Base-by-base conservation (phyloP, 345 rosid genomes). In the Lepidium sativum region DNA sequence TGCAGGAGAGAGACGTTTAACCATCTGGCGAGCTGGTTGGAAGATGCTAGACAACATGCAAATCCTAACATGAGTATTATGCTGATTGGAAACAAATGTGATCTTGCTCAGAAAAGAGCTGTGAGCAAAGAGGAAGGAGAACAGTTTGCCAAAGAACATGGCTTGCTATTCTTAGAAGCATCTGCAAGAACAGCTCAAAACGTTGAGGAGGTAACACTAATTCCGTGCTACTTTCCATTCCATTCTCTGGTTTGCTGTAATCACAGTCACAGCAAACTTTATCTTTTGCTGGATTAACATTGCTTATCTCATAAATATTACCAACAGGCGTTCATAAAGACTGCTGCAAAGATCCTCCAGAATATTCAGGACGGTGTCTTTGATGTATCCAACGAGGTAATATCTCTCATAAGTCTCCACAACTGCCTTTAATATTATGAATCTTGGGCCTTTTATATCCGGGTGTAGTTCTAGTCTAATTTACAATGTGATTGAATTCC, bases 101-200 rank as follows among this genome's bases (percentile, higher is more conserved):
- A 92, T 81, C 98, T 92, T 73, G 78, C 92, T 53, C 91, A 85
- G 54, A 73, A 87, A 50, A 87, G 98, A 72, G 97, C 97, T 71
- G 97, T 92, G 50, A 85, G 87, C 88, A 90, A 82, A 74, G 99
- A 94, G 77, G 99, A 94, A 79, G 99, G 99, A 8, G 95, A 90
- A 75, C 97, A 86, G 75, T 94, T 94, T 77, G 99, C 98, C 37
- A 89, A 84, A 77, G 97, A 92, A 80, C 81, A 92, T 39, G 96
- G 97, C 17, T 91, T 92, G 33, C 49, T 92, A 32, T 92, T 92
- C 73, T 60, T 89, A 81, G 98, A 92, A 79, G 97, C 98, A 53
- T 92, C 98, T 63, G 98, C 98, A 9, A 87, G 96, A 84, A 89
- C 98, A 51, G 96, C 97, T 68, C 98, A 84, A 72, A 92, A 89